Conservation (phyloP, 345 rosid genomes). For the Xanthoceras sorbifolium region DNA sequence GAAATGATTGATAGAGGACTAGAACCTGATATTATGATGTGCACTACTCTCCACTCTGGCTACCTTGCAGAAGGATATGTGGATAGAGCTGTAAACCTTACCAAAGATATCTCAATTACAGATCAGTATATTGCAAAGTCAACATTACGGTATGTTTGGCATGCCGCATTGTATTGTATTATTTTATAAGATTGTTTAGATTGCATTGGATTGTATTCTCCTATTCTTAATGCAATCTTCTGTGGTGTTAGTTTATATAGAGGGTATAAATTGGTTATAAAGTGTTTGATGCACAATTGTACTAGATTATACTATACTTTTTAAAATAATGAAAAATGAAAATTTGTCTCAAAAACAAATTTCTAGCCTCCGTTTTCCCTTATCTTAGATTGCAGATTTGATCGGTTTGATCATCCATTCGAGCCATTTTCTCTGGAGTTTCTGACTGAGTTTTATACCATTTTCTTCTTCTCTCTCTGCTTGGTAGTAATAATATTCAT, state of each 20-base stretch:
- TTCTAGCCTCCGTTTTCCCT: not conserved
- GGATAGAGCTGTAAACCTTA: slow-evolving; percentile 42
- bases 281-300: not conserved
- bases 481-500: not conserved
- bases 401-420: not conserved
- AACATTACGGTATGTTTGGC: not conserved
- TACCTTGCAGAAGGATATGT: slow-evolving; percentile 41
- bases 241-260: not conserved
- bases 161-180: not conserved
- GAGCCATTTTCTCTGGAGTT: not conserved
- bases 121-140: slow-evolving; percentile 22
- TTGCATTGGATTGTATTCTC: not conserved
- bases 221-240: not conserved
- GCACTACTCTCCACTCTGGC: slow-evolving; percentile 53
- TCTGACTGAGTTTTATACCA: not conserved
- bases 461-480: not conserved
- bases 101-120: slow-evolving; percentile 40
- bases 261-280: not conserved
- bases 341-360: not conserved
- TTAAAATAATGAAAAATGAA: not conserved
- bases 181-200: not conserved
- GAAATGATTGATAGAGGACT: slow-evolving; percentile 59
- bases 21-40: slow-evolving; percentile 61
- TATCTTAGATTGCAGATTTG: not conserved
- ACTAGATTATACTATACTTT: not conserved